Evolutionary conservation across 192 early-diverging fungal species (phyloP).

Genomic region (Diversispora eburnea): DNA sequence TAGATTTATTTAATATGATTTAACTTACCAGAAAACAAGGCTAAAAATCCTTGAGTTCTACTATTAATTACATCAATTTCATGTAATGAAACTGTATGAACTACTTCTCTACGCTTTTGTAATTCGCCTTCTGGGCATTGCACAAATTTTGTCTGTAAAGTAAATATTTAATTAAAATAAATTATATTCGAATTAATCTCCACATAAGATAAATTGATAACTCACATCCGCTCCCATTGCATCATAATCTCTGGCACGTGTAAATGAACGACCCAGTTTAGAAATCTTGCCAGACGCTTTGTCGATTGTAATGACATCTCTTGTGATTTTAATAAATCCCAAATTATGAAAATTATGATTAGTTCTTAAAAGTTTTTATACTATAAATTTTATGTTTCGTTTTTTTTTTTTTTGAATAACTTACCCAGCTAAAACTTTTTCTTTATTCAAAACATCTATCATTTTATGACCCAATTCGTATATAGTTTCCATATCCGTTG

Average conservation of each 20-base stretch:
- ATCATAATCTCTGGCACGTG: constrained; percentile 95
- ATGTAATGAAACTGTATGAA: constrained; percentile 97
- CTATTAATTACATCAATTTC: constrained; percentile 99
- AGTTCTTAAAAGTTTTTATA: too few relatives aligned
- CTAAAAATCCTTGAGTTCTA: constrained; percentile 93
- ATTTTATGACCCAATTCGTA: constrained; percentile 99
- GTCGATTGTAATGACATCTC: constrained; percentile 97
- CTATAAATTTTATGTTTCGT: not conserved
- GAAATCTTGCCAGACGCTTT: constrained; percentile 96
- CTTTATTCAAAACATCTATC: constrained; percentile 96
- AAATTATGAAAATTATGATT: too few relatives aligned
- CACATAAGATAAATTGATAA: not conserved
- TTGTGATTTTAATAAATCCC: constrained; percentile 24
- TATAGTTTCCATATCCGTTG: constrained; percentile 99
- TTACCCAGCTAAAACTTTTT: constrained; percentile 94
- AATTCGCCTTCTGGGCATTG: constrained; percentile 99
- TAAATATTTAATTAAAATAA: not conserved
- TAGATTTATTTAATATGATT: not conserved
- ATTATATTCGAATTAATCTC: not conserved
- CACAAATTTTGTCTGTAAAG: constrained; percentile 84
- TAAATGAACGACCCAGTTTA: constrained; percentile 92
- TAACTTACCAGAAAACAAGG: constrained; percentile 81
- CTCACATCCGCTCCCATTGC: constrained; percentile 92
- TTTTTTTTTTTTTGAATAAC: not conserved
- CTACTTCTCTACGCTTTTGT: constrained; percentile 94